These are phyloP conservation scores for Hanseniaspora meyeri DNA, from an alignment of 805 yeast species.

Conservation along the genomic window DNA sequence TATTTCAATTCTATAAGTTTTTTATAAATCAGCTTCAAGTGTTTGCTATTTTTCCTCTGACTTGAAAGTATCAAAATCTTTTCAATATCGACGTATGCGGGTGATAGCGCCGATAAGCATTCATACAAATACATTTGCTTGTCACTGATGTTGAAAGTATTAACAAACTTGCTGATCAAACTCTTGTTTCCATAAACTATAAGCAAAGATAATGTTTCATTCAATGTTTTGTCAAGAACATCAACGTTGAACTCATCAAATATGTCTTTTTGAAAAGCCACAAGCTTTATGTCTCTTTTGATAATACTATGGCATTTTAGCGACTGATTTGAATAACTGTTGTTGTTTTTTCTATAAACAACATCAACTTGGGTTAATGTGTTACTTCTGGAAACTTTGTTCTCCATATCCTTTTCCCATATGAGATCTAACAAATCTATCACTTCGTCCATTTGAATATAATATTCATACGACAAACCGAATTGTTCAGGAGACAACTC, in stretches of 20 bases:
- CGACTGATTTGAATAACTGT: slow-evolving; percentile 18
- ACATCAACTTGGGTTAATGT: slow-evolving; percentile 28
- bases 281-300: slow-evolving; percentile 35
- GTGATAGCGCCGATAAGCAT: slow-evolving; percentile 35
- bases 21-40: slow-evolving; percentile 51
- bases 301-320: slow-evolving; percentile 19
- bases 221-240: slow-evolving; percentile 34
- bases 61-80: slow-evolving; percentile 43
- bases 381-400: slow-evolving; percentile 25
- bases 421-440: slow-evolving; percentile 36
- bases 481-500: slow-evolving; percentile 27
- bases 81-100: slow-evolving; percentile 37
- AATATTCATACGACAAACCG: slow-evolving; percentile 40
- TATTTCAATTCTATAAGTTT: slow-evolving; percentile 45
- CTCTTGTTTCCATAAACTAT: slow-evolving; percentile 38
- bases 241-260: slow-evolving; percentile 31
- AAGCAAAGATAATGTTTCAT: slow-evolving; percentile 38
- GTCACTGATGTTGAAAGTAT: slow-evolving; percentile 46
- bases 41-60: slow-evolving; percentile 52
- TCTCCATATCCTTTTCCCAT: slow-evolving; percentile 22
- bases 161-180: slow-evolving; percentile 37
- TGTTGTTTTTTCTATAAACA: slow-evolving; percentile 20
- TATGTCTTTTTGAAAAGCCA: slow-evolving; percentile 35
- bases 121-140: slow-evolving; percentile 44
- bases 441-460: slow-evolving; percentile 51